Percentiles rank a stretch among this genome's conserved stretches.
These are phyloP conservation scores for Eucalyptus grandis DNA, from an alignment of 345 rosid species.

Conservation along the genomic window DNA sequence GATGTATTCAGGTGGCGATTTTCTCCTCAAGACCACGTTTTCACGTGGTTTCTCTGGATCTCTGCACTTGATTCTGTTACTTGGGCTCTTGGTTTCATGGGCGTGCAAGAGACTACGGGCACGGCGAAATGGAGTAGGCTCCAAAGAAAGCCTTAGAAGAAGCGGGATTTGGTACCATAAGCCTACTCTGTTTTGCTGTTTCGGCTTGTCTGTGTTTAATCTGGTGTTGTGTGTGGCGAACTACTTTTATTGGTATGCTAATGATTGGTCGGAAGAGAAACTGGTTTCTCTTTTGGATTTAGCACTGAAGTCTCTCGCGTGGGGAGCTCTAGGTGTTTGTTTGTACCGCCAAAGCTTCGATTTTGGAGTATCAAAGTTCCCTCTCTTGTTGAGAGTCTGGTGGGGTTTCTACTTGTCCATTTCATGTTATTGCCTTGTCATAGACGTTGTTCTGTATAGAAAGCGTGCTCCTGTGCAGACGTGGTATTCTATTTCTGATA, in stretches of 20 bases:
- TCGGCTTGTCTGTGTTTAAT: conserved; percentile 40
- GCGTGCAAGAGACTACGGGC: neutral
- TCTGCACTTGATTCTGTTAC: neutral
- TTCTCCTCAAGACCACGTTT: neutral
- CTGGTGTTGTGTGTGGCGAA: conserved; percentile 31
- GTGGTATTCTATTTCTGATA: conserved; percentile 30
- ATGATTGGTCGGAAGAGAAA: conserved; percentile 40
- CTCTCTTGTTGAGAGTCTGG: conserved; percentile 53
- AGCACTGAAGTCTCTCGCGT: conserved; percentile 40
- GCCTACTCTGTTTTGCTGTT: conserved; percentile 32
- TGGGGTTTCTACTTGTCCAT: conserved; percentile 44
- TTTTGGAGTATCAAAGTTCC: conserved; percentile 21
- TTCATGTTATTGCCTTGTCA: conserved; percentile 50
- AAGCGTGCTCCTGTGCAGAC: conserved; percentile 6
- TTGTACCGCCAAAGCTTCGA: conserved; percentile 8
- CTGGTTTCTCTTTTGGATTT: conserved; percentile 48
- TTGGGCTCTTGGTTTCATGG: neutral
- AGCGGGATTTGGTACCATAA: conserved; percentile 7
- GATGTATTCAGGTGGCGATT: neutral
- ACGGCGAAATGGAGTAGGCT: neutral
- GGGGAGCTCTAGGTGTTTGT: conserved; percentile 39
- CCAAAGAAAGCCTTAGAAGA: neutral
- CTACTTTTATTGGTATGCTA: conserved; percentile 55
- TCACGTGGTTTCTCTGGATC: neutral
- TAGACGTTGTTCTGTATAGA: conserved; percentile 27